Evolutionary conservation across 345 rosid genomes (phyloP), one percentile per base, ranked within the genome.

Genomic region (Heritiera littoralis): DNA sequence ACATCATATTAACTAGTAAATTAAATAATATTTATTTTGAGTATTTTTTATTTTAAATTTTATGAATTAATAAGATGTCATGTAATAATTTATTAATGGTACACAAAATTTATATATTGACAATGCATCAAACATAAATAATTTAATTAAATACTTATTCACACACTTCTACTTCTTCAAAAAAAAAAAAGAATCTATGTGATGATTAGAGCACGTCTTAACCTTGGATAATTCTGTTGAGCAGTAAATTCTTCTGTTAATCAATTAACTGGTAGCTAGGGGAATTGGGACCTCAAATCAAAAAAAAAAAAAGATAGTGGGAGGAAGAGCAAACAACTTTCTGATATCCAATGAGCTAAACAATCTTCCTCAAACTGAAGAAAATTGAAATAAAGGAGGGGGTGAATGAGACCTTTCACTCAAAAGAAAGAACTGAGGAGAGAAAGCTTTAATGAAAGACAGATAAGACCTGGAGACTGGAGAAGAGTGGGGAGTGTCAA

Each of bases 391-490:
- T 46, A 48, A 48, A 64, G 61, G 49, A 64, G 59, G 11, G 20
- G 46, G 59, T 76, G 79, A 76, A 61, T 30, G 60, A 9, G 79
- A 76, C 79, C 15, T 46, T 76, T 64, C 70, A 72, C 81, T 72
- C 63, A 49, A 72, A 51, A 41, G 59, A 54, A 69, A 70, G 66
- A 56, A 12, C 20, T 12, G 35, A 72, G 59, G 40, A 23, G 73
- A 12, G 18, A 30, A 70, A 48, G 41, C 74, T 70, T 48, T 20
- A 48, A 32, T 70, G 74, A 17, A 48, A 48, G 20, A 46, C 12
- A 23, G 28, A 23, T 23, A 65, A 65, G 61, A 11, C 61, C n/a
- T 3, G 30, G 5, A 55, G 60, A 17, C n/a, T 3, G 30, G 5
- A 55, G 60, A 17, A 10, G 60, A 7, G 60, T 18, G 38, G 3